Conservation (phyloP, 139 green algal genomes). For the Gonium pectorale region DNA sequence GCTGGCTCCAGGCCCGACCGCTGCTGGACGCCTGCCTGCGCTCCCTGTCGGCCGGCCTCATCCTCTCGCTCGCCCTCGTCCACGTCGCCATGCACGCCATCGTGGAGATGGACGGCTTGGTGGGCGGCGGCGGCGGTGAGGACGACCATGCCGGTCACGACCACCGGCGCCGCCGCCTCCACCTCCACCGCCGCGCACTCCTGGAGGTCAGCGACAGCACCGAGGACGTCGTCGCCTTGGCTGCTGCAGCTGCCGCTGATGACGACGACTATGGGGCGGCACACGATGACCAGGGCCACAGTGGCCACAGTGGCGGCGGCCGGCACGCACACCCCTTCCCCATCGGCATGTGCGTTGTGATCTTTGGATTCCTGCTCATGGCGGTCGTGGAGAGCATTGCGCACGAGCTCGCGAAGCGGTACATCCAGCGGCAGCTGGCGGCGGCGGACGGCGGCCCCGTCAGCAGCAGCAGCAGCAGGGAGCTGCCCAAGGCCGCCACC, state of each 20-base stretch:
- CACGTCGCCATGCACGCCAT: slow-evolving; percentile 51
- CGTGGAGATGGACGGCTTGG: background rate
- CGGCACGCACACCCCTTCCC: background rate
- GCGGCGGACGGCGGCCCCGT: background rate
- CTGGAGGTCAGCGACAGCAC: too few species aligned
- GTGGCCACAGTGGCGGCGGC: background rate
- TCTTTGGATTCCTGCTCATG: slow-evolving; percentile 41
- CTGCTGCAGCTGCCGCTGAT: background rate
- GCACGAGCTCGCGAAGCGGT: background rate
- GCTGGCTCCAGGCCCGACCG: too few species aligned
- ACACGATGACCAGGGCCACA: background rate
- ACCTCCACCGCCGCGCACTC: background rate
- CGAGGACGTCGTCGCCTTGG: background rate
- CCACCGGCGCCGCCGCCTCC: background rate
- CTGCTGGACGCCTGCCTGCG: background rate
- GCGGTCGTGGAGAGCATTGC: background rate
- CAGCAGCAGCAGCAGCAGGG: too few species aligned
- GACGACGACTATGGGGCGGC: background rate
- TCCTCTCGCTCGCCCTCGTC: slow-evolving; percentile 51
- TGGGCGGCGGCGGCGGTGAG: background rate
- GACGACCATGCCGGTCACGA: background rate
- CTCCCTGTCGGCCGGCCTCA: slow-evolving; percentile 17
- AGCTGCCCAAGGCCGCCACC: background rate
- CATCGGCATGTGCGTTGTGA: background rate
- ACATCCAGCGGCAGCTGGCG: background rate